Evolutionary conservation across 2,329 filamentous ascomycete species (phyloP).

Genomic region (Podosphaera fusca): DNA sequence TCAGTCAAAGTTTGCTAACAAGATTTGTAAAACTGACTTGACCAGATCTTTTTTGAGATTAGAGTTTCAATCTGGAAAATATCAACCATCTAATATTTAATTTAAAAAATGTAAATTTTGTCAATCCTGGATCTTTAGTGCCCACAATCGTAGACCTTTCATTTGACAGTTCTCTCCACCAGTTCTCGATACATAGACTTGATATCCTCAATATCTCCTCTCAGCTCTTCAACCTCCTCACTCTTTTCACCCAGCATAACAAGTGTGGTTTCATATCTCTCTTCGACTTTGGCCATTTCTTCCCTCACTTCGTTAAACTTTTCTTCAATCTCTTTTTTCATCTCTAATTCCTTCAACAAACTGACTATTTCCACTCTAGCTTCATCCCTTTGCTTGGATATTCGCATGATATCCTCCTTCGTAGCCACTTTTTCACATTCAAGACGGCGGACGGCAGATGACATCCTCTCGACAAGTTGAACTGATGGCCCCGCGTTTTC

Average conservation of each 20-base stretch:
- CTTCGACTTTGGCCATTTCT: conserved; percentile 44
- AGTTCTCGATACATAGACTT: conserved; percentile 93
- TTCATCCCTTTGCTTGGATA: conserved; percentile 74
- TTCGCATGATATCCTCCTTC: conserved; percentile 62
- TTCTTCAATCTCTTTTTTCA: conserved; percentile 34
- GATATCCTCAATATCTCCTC: conserved; percentile 70
- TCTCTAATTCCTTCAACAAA: conserved; percentile 70
- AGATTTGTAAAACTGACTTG: too few relatives aligned
- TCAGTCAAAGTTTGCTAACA: too few relatives aligned
- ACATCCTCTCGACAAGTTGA: conserved; percentile 90
- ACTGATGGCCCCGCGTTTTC: conserved; percentile 79
- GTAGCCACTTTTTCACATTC: conserved; percentile 79
- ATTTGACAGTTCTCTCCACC: conserved; percentile 62
- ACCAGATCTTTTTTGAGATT: too few relatives aligned
- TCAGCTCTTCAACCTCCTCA: conserved; percentile 77
- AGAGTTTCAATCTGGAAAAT: too few relatives aligned
- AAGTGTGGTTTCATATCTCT: conserved; percentile 70
- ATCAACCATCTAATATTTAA: too few relatives aligned
- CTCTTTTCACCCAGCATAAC: conserved; percentile 96
- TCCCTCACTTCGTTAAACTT: conserved; percentile 42
- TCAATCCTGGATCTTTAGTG: too few relatives aligned
- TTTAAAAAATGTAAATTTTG: too few relatives aligned
- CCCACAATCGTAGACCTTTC: conserved; percentile 4
- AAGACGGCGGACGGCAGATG: conserved; percentile 68
- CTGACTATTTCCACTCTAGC: conserved; percentile 76